Percentiles rank a stretch among this genome's conserved stretches.
Conservation (phyloP, 129 eudicot genomes). For the Flaveria trinervia region DNA sequence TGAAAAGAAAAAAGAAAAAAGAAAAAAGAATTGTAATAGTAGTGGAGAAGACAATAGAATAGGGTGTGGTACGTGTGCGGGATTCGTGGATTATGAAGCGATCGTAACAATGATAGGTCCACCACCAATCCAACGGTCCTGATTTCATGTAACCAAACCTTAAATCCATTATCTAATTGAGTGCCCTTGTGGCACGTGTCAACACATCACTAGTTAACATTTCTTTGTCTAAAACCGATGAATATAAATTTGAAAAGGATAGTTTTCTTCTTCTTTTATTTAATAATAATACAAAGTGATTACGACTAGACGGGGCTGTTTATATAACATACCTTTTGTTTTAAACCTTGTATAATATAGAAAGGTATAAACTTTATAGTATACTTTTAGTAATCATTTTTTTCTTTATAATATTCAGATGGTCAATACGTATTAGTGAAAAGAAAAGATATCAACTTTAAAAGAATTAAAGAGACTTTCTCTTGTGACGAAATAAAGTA, state of each 20-base stretch:
- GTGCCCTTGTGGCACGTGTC: constrained; percentile 29
- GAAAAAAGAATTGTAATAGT: background rate
- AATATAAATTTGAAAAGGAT: background rate
- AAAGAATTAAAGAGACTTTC: too few relatives aligned
- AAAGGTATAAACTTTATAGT: too few relatives aligned
- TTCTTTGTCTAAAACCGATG: background rate
- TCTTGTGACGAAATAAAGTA: too few relatives aligned
- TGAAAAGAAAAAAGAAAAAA: background rate
- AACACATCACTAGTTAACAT: background rate
- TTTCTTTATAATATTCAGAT: too few relatives aligned
- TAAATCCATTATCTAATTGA: constrained; percentile 23
- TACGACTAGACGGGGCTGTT: background rate
- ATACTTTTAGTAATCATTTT: too few relatives aligned
- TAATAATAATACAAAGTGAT: background rate
- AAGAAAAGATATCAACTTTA: too few relatives aligned
- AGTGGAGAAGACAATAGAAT: background rate
- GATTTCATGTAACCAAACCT: constrained; percentile 24
- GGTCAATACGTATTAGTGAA: too few relatives aligned
- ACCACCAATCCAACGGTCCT: constrained; percentile 25
- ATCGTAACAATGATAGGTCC: background rate
- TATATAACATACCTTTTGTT: too few relatives aligned
- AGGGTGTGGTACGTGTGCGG: too few relatives aligned
- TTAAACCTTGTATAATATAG: too few relatives aligned
- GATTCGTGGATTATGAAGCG: too few relatives aligned
- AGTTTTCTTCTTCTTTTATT: background rate